Percentiles rank a stretch among this genome's conserved stretches.
Conservation (phyloP, 495 filamentous ascomycete species). For the Penicillium robsamsonii region DNA sequence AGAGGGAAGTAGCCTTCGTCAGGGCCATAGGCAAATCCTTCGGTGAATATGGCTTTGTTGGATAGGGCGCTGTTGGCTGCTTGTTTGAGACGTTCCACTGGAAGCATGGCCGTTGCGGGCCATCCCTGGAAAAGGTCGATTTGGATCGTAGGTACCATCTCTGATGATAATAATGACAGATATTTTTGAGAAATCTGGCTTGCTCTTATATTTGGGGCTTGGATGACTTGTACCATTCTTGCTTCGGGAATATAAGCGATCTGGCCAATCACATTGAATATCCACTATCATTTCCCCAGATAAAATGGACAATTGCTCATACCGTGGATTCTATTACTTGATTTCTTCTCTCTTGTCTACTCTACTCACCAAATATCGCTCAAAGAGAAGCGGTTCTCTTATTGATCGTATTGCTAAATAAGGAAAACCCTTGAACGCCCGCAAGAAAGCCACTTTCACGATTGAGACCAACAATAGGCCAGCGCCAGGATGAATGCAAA, state of each 20-base stretch:
- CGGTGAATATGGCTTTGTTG: constrained; percentile 43
- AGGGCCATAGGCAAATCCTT: constrained; percentile 65
- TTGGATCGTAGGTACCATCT: constrained; percentile 2
- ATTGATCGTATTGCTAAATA: constrained; percentile 6
- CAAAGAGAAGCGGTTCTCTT: background rate
- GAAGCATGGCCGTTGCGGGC: constrained; percentile 61
- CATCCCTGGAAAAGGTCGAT: constrained; percentile 64
- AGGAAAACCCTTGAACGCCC: constrained; percentile 2
- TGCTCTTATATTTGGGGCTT: background rate
- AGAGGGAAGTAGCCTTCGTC: constrained; percentile 64
- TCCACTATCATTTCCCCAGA: background rate
- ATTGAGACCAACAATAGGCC: background rate
- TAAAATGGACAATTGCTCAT: background rate
- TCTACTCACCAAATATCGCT: background rate
- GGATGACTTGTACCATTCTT: background rate
- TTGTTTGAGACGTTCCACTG: constrained; percentile 47
- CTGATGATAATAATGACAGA: background rate
- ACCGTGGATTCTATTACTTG: background rate
- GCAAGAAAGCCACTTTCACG: constrained; percentile 1
- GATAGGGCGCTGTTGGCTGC: constrained; percentile 54
- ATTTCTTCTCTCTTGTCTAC: background rate
- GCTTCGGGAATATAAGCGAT: constrained; percentile 4
- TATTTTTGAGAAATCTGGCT: background rate
- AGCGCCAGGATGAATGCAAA: constrained; percentile 9
- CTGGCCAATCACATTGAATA: constrained; percentile 3